Evolutionary conservation across 352 stramenopile genomes (phyloP).

Genomic region (Pythium insidiosum): DNA sequence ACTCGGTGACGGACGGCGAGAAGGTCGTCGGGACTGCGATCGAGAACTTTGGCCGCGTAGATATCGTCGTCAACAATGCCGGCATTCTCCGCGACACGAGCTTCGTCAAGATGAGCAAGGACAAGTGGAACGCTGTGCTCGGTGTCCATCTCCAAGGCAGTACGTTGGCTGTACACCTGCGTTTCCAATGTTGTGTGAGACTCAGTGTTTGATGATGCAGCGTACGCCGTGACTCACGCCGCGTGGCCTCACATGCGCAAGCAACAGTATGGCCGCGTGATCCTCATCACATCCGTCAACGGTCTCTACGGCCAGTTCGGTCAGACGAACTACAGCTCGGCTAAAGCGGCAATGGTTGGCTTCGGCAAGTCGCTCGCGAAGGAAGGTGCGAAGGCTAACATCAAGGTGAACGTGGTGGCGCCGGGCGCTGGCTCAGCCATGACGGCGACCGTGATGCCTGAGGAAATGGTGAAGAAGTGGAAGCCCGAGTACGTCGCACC

Average conservation of each 20-base stretch:
- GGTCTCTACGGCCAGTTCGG: constrained; percentile 89
- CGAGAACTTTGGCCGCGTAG: constrained; percentile 55
- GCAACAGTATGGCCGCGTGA: constrained; percentile 85
- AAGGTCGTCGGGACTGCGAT: constrained; percentile 77
- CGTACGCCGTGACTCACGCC: constrained; percentile 76
- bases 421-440: constrained; percentile 83
- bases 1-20: constrained; percentile 79
- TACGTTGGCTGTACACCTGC: constrained; percentile 10
- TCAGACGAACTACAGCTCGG: constrained; percentile 86
- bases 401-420: constrained; percentile 86
- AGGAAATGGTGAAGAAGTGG: constrained; percentile 74
- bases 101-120: constrained; percentile 88
- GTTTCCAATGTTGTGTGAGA: not conserved
- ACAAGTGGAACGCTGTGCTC: constrained; percentile 83
- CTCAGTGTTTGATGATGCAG: too few relatives aligned
- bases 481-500: constrained; percentile 87
- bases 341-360: constrained; percentile 91
- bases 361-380: constrained; percentile 89
- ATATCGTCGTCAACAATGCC: constrained; percentile 92
- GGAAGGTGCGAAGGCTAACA: constrained; percentile 74
- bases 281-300: constrained; percentile 82
- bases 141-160: constrained; percentile 79
- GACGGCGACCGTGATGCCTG: constrained; percentile 79
- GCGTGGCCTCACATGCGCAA: constrained; percentile 86
- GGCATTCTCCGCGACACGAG: constrained; percentile 89